Conservation (phyloP, 306 rosid genomes). For the Alnus rubra region DNA sequence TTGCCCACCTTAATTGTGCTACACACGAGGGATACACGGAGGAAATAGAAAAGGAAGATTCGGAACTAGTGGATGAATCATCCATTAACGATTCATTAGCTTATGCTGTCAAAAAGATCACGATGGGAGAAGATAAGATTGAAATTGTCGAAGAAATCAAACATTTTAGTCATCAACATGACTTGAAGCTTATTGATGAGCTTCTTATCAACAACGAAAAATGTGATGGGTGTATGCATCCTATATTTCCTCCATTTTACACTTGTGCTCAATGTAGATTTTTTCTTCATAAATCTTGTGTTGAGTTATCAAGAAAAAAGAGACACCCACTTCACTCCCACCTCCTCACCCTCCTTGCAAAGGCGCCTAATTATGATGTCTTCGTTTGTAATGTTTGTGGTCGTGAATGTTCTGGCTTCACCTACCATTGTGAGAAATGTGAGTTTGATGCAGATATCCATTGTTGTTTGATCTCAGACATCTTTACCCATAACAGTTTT, state of each 20-base stretch:
- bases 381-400: not conserved
- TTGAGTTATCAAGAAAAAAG: not conserved
- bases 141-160: not conserved
- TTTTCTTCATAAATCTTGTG: not conserved
- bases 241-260: not conserved
- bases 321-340: not conserved
- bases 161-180: not conserved
- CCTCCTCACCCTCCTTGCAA: not conserved
- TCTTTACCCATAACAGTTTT: too few relatives aligned
- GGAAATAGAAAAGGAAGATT: not conserved
- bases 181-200: not conserved
- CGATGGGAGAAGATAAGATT: not conserved
- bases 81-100: not conserved
- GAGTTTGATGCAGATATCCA: too few relatives aligned
- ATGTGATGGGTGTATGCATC: not conserved
- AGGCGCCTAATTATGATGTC: fast-evolving
- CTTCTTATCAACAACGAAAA: not conserved
- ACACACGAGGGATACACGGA: not conserved
- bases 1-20: not conserved
- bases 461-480: too few relatives aligned
- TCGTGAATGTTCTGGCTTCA: fast-evolving
- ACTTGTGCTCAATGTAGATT: not conserved
- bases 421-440: not conserved
- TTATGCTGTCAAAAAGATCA: not conserved
- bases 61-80: not conserved